Base-by-base conservation (phyloP, 176 grass and related monocot genomes). In the Zoysia japonica region DNA sequence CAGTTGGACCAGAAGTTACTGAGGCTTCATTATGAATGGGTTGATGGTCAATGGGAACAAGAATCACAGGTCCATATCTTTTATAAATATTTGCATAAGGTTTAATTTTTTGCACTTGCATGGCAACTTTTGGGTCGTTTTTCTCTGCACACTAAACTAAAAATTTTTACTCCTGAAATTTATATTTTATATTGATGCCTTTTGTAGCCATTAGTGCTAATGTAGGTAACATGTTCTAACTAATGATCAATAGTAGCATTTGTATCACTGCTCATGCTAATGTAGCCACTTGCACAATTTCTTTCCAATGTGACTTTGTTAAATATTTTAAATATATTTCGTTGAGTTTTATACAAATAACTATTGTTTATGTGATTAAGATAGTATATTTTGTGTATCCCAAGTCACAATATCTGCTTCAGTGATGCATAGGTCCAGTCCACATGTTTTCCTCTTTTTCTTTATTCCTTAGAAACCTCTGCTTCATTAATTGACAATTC, bases 11-110 rank as follows among this genome's bases (percentile, higher is more conserved):
- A 85, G 53, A 79, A 82, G 52, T 75, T 52, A 76, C 78, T 97
- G 61, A 89, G 93, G 81, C 82, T 82, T 71, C 77, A 46, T 14
- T 93, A 84, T 68, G 81, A 93, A 40, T 91, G 88, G 86, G 56
- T 74, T 37, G 10, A 83, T 89, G 75, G 59, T 48, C 88, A 72
- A 49, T 91, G 91, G 94, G 43, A 81, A 67, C 75, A 49, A 45
- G 73, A 63, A 74, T 72, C 79, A 72, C 79, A 88, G 89, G 94
- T 97, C 55, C 47, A 67, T 37, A 43, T 86, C 41, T 79, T 36
- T 77, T 80, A 70, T 44, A 83, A 90, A 71, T 82, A 17, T 74
- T 70, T 74, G 64, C 75, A 38, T 28, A 13, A 77, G 51, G 14
- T 62, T 71, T 13, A 74, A 12, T 48, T 43, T 72, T 56, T 38